Evolutionary conservation across 75 land plant species (phyloP).

Genomic region (Selaginella moellendorffii): DNA sequence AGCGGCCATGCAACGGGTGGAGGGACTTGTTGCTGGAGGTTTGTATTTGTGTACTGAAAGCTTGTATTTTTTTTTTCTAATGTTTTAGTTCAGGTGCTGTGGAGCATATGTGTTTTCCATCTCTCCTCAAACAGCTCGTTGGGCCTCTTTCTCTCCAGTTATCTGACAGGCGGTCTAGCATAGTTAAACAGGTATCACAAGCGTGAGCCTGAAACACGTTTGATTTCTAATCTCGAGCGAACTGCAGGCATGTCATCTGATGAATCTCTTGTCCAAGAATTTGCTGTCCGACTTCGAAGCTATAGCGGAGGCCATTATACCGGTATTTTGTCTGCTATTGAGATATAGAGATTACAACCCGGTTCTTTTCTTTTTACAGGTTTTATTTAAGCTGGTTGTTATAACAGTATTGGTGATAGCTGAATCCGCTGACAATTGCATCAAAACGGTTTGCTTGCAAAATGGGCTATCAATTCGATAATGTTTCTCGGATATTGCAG

Average conservation of each 20-base stretch:
- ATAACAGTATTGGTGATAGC: conserved; percentile 96
- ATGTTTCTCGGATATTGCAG: conserved; percentile 28
- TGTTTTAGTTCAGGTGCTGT: conserved; percentile 68
- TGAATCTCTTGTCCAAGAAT: conserved; percentile 77
- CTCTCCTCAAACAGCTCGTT: conserved; percentile 79
- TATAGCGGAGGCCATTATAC: conserved; percentile 90
- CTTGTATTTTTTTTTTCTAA: no score
- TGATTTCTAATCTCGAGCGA: background rate
- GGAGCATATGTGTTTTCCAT: conserved; percentile 68
- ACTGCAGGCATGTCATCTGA: conserved; percentile 78
- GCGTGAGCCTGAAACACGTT: background rate
- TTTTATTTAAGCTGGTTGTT: conserved; percentile 93
- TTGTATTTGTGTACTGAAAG: background rate
- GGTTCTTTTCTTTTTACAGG: conserved; percentile 27
- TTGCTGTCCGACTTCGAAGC: conserved; percentile 86
- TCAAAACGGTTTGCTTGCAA: conserved; percentile 59
- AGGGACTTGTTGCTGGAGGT: conserved; percentile 96
- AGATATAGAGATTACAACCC: background rate
- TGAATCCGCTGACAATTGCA: conserved; percentile 98
- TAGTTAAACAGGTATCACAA: conserved; percentile 79
- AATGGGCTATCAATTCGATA: background rate
- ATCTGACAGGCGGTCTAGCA: conserved; percentile 89
- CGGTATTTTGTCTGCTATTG: conserved; percentile 35
- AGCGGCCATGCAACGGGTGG: conserved; percentile 93
- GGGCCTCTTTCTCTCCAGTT: conserved; percentile 63